phyloP scores from a whole-genome alignment of 306 rosid genomes.

The Dicorynia guianensis region DNA sequence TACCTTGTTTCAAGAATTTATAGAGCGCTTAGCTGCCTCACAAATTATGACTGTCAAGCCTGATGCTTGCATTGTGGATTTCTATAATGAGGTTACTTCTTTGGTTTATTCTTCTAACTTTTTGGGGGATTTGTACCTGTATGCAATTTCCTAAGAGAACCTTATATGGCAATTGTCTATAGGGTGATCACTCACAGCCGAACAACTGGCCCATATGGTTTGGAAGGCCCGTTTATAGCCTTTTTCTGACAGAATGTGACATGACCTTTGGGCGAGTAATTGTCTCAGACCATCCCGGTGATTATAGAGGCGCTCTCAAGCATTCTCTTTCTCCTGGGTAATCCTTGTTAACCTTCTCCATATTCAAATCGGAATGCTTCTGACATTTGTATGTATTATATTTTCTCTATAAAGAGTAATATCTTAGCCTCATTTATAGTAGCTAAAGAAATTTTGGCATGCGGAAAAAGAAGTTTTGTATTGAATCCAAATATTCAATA shows the following conservation, averaged over 20 bases:
- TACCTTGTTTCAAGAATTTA: slow-evolving; percentile 73
- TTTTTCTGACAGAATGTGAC: slow-evolving; percentile 88
- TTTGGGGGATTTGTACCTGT: neutral
- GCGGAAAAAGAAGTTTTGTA: neutral
- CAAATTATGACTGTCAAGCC: slow-evolving; percentile 82
- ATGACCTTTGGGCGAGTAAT: slow-evolving; percentile 82
- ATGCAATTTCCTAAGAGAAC: slow-evolving; percentile 32
- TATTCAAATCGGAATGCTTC: slow-evolving; percentile 20
- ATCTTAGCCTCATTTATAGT: neutral
- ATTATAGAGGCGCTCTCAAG: slow-evolving; percentile 71
- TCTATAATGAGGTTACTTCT: slow-evolving; percentile 79
- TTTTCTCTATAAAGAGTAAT: slow-evolving; percentile 3
- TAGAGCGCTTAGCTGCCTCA: slow-evolving; percentile 63
- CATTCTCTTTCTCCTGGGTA: slow-evolving; percentile 91
- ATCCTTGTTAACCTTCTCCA: slow-evolving; percentile 30
- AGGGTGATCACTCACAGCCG: slow-evolving; percentile 98
- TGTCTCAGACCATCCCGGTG: slow-evolving; percentile 76
- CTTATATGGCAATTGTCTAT: slow-evolving; percentile 41
- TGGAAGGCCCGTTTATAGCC: slow-evolving; percentile 81
- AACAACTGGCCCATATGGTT: slow-evolving; percentile 77
- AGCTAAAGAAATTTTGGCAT: neutral
- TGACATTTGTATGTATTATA: neutral
- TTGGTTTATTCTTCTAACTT: slow-evolving; percentile 1
- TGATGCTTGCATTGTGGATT: slow-evolving; percentile 87
- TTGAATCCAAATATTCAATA: neutral